Percentiles rank a stretch among this genome's conserved stretches.
Evolutionary conservation across 257 asterid species (phyloP).

Genomic region (Solanum chilense): DNA sequence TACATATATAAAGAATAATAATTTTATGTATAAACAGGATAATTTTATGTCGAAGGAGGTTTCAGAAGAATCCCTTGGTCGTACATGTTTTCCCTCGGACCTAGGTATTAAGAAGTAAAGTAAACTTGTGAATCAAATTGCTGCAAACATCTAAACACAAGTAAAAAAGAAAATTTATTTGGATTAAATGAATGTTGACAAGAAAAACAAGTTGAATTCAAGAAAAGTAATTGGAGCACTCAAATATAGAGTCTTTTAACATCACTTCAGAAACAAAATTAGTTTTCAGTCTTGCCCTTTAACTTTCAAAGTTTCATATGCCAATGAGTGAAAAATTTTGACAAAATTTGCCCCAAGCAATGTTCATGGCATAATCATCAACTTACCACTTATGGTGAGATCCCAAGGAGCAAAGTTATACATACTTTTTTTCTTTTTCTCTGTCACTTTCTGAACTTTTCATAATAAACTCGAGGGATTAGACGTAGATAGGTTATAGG

Average conservation of each 20-base stretch:
- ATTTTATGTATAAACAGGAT: not conserved
- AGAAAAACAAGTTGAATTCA: not conserved
- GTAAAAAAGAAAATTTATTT: not conserved
- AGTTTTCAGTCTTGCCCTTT: not conserved
- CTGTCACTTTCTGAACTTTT: not conserved
- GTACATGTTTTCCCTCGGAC: not conserved
- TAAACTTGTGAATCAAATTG: not conserved
- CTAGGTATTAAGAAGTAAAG: not conserved
- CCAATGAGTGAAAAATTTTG: constrained; percentile 14
- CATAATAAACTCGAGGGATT: constrained; percentile 1
- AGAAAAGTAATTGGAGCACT: not conserved
- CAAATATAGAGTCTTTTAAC: not conserved
- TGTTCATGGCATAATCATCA: constrained; percentile 43
- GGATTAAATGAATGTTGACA: not conserved
- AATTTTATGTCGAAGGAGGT: not conserved
- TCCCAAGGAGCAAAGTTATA: constrained; percentile 12
- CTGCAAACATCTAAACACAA: not conserved
- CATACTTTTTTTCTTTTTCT: not conserved
- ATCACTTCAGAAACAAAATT: not conserved
- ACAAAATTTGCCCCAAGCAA: constrained; percentile 1
- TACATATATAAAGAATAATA: not conserved
- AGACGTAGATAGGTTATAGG: not conserved
- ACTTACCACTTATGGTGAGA: constrained; percentile 13
- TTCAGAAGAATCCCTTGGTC: not conserved
- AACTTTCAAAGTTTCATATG: constrained; percentile 33